phyloP scores from a whole-genome alignment of 2,329 filamentous ascomycete species.

The Colletotrichum cordylinicola region DNA sequence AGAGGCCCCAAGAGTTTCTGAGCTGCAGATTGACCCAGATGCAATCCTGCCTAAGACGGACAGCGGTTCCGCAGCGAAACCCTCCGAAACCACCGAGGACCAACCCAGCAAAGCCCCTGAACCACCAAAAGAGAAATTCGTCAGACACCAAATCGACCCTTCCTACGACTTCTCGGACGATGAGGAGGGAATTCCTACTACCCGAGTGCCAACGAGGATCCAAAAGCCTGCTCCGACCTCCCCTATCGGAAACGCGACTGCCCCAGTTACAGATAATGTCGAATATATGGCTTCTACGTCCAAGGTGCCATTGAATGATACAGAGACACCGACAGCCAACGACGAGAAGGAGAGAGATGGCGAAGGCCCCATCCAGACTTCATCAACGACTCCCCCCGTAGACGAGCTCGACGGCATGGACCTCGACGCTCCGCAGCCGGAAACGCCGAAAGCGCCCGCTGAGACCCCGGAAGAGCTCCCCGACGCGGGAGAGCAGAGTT shows the following conservation, averaged over 20 bases:
- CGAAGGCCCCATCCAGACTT: background rate
- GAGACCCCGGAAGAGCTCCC: background rate
- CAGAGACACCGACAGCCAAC: background rate
- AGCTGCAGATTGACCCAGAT: background rate
- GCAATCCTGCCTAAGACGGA: background rate
- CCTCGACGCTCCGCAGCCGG: background rate
- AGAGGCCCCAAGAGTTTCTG: no score
- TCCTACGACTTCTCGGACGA: conserved; percentile 28
- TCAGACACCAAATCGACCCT: conserved; percentile 19
- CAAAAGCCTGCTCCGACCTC: background rate
- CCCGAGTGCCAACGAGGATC: background rate
- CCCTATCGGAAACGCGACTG: background rate
- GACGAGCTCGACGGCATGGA: background rate
- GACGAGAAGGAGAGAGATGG: background rate
- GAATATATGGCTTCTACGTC: background rate
- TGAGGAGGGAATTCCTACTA: conserved; percentile 23
- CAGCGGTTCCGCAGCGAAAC: no score
- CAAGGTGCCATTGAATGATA: background rate
- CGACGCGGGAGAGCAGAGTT: fast-evolving
- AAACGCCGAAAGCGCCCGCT: background rate
- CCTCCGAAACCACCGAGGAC: background rate
- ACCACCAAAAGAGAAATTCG: background rate
- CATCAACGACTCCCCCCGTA: background rate
- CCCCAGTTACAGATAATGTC: background rate
- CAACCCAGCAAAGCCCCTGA: background rate